These are phyloP conservation scores for Xylaria arbuscula DNA, from an alignment of 2,329 filamentous ascomycete species.

Conservation along the genomic window DNA sequence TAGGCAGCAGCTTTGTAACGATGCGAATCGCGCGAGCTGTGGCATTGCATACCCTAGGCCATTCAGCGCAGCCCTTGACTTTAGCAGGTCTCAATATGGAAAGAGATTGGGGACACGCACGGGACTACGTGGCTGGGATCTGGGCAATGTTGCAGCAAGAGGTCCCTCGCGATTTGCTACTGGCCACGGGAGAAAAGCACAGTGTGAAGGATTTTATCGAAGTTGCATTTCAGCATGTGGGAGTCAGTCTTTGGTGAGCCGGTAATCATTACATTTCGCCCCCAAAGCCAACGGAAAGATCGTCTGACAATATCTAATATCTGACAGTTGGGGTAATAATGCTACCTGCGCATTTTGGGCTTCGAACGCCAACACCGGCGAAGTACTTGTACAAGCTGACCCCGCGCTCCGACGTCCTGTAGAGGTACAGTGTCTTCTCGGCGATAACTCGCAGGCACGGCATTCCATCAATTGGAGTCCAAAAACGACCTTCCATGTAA, in stretches of 20 bases:
- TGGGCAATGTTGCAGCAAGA: background rate
- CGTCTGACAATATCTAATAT: background rate
- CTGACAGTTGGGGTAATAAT: conserved; percentile 3
- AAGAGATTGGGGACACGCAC: background rate
- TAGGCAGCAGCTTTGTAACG: background rate
- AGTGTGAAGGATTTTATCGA: background rate
- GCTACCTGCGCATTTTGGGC: background rate
- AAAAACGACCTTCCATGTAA: background rate
- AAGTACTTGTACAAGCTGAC: background rate
- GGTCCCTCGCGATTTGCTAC: background rate
- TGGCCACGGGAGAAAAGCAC: background rate
- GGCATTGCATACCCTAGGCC: background rate
- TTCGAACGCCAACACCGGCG: background rate
- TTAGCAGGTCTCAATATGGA: background rate
- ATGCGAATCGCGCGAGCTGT: background rate
- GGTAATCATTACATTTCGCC: background rate
- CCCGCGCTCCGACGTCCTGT: background rate
- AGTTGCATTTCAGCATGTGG: conserved; percentile 1
- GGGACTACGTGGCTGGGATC: background rate
- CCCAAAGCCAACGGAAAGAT: background rate
- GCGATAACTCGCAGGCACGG: background rate
- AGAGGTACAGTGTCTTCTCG: conserved; percentile 3
- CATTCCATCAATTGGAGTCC: background rate
- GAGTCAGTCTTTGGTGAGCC: background rate
- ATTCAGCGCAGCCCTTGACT: background rate